Evolutionary conservation across 805 yeast genomes (phyloP), one percentile per base, ranked within the genome.

Genomic region (Soucietia sequanensis): DNA sequence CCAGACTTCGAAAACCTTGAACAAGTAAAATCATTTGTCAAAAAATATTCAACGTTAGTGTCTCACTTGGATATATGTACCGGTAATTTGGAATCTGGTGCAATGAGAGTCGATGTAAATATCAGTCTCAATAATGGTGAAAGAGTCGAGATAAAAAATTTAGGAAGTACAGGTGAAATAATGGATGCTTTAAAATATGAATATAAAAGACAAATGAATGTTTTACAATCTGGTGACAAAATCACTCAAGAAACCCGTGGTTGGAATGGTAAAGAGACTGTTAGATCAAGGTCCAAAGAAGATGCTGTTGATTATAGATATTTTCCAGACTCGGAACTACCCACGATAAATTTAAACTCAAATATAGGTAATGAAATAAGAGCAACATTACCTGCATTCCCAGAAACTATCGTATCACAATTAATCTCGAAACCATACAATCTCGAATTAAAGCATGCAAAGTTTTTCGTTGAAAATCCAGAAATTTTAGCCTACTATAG

Each of bases 71-170:
- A 75, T 4, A 76, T 93, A 1, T 88, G 95, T 44, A 72, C 91
- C 0, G 98, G 96, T 11, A 96, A 90, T 46, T 68, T 93, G 52
- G 98, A 93, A 53, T 79, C 89, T 1, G 99, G 99, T 5, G 93
- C 97, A 0, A 83, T 93, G 74, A 72, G 99, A 50, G 93, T 91
- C 4, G 99, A 93, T 53, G 98, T 88, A 7, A 93, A 93, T 46
- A 74, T 93, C n/a, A 84, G 95, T 16, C 80, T 91, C 5, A 76
- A 78, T 42, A 75, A 73, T 12, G 79, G 82, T 37, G 70, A 79
- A 27, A 62, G 98, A 40, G 88, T 91, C 15, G 99, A 93, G 50
- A 73, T 93, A 49, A 93, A 93, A 56, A 93, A 93, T 57, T 64
- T 93, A 47, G 84, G 95, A 7, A 86, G 90, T 20, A 81, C 89